Base-by-base conservation (phyloP, 2,329 filamentous ascomycete genomes). In the Leptographium radiaticola region DNA sequence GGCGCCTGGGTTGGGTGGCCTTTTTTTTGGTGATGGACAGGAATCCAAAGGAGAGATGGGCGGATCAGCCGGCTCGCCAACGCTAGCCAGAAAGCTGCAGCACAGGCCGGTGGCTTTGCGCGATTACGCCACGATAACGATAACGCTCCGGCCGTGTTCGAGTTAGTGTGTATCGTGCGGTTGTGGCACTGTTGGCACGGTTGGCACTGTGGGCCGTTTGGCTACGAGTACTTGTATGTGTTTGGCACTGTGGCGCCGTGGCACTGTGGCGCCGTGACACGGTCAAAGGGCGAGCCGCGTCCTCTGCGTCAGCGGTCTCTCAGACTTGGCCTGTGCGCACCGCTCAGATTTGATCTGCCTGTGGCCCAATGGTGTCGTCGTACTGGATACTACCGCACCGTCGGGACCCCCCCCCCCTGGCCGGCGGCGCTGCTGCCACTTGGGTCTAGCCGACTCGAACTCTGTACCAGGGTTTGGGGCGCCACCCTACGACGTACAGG, bases 301-400 rank as follows among this genome's bases (percentile, higher is more conserved):
- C n/a, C n/a, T n/a, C n/a, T n/a, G n/a, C n/a, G n/a, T n/a, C n/a
- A n/a, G n/a, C n/a, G n/a, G n/a, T n/a, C n/a, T n/a, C n/a, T n/a
- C n/a, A n/a, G n/a, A n/a, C n/a, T n/a, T n/a, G 34, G 34, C 34
- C 34, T 36, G 34, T 36, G 34, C 34, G 12, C 34, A 36, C 12
- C 34, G 34, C 34, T 4, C 9, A 9, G 34, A 13, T 9, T 34
- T 34, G 7, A 18, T 47, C 44, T 8, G 44, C 13, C 25, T 13
- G 13, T n/a, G 30, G 44, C 13, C 44, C 44, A 47, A 47, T 47
- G 33, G 44, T 13, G 44, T 34, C 30, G 42, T 44, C 45, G 30
- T 15, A 15, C 45, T 47, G 33, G 48, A 53, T 36, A 47, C 51
- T 43, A 53, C 52, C 52, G 39, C 52, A 44, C 39, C 38, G 52